A percentile compares a stretch with the other conserved stretches of the same genome.
These are phyloP conservation scores for Starmerella sp. DNA, from an alignment of 805 yeast species.

Conservation along the genomic window DNA sequence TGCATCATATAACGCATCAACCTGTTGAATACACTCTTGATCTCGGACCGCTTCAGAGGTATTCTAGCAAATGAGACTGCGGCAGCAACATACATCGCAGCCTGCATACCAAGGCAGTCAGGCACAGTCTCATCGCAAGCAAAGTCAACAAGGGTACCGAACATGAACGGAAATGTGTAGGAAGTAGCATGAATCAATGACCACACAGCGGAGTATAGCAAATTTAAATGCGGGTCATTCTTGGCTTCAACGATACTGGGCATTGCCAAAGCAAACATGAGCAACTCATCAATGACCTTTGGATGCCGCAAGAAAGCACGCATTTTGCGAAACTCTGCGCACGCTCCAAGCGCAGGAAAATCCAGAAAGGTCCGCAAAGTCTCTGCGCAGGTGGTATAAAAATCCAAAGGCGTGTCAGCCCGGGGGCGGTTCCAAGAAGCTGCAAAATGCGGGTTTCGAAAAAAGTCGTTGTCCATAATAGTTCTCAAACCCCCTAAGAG, in stretches of 20 bases:
- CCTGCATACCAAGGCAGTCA: slow-evolving; percentile 1
- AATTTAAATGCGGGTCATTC: background rate
- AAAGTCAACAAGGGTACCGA: background rate
- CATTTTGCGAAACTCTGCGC: background rate
- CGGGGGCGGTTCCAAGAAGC: background rate
- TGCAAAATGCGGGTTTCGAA: background rate
- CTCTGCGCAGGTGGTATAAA: background rate
- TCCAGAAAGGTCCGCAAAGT: background rate
- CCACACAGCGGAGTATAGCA: slow-evolving; percentile 11
- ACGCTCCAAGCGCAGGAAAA: background rate
- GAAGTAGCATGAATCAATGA: background rate
- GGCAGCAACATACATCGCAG: slow-evolving; percentile 3
- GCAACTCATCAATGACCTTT: background rate
- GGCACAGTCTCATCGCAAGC: slow-evolving; percentile 1
- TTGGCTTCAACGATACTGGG: background rate
- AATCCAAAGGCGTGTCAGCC: background rate
- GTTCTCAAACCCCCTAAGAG: background rate
- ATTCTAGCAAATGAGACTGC: background rate
- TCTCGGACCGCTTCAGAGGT: background rate
- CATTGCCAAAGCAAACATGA: background rate
- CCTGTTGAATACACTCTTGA: background rate
- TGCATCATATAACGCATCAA: background rate
- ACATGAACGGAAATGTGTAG: slow-evolving; percentile 11
- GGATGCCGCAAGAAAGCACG: background rate
- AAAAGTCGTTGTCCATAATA: background rate